Percentiles rank a stretch among this genome's conserved stretches.
phyloP scores from a whole-genome alignment of 1,284 basidiomycete species.

The Trichosporon sp. region DNA sequence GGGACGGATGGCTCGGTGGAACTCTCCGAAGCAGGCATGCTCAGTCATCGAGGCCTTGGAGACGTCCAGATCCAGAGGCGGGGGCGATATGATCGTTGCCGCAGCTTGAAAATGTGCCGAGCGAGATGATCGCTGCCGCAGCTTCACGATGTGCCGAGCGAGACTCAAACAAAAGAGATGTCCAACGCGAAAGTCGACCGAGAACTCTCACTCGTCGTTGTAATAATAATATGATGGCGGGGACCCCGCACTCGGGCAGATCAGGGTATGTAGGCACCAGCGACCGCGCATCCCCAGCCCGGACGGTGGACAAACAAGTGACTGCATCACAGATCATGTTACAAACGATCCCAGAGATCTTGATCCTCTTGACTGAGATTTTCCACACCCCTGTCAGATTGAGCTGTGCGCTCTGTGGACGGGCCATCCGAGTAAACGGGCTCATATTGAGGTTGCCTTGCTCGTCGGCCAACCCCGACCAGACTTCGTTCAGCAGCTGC shows the following conservation, averaged over 20 bases:
- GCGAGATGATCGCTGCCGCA: too few species aligned
- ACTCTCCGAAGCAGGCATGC: background rate
- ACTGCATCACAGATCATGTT: background rate
- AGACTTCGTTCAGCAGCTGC: constrained; percentile 40
- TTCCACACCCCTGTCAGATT: background rate
- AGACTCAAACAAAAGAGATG: too few species aligned
- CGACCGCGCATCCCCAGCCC: too few species aligned
- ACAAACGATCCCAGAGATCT: background rate
- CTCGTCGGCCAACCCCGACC: background rate
- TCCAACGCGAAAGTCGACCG: too few species aligned
- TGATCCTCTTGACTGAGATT: background rate
- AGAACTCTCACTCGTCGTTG: too few species aligned
- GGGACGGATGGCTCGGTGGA: background rate
- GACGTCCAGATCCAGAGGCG: background rate
- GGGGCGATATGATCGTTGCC: too few species aligned
- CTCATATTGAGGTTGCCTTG: constrained; percentile 17
- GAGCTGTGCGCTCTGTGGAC: background rate
- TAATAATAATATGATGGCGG: too few species aligned
- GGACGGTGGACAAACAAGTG: too few species aligned
- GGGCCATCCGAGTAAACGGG: constrained; percentile 29
- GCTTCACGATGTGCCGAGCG: too few species aligned
- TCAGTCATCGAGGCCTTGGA: background rate
- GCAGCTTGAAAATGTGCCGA: too few species aligned
- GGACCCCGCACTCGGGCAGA: too few species aligned
- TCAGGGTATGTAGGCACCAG: too few species aligned